Percentiles rank a stretch among this genome's conserved stretches.
Conservation (phyloP, 495 filamentous ascomycete species). For the Penicillium nucicola region DNA sequence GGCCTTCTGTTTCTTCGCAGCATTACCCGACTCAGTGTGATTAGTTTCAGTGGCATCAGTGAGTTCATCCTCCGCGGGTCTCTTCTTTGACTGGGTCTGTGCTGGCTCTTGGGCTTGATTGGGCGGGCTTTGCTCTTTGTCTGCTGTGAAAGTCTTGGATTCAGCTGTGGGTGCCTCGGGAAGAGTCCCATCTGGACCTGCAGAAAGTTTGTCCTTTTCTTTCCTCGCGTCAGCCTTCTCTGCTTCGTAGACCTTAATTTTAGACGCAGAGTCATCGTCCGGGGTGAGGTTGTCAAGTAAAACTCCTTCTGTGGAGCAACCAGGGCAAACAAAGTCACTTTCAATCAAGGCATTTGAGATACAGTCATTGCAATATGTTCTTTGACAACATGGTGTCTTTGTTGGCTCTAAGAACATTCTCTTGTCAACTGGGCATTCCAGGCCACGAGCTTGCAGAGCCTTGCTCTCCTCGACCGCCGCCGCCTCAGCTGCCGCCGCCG, state of each 20-base stretch:
- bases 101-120: slow-evolving; percentile 30
- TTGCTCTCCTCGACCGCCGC: slow-evolving; percentile 69
- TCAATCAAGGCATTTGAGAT: slow-evolving; percentile 96
- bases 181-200: slow-evolving; percentile 19
- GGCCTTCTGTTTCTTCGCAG: slow-evolving; percentile 34
- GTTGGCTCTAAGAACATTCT: slow-evolving; percentile 95
- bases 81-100: slow-evolving; percentile 60
- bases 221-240: slow-evolving; percentile 60
- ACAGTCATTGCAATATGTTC: slow-evolving; percentile 98
- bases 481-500: slow-evolving; percentile 70
- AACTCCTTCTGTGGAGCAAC: slow-evolving; percentile 83
- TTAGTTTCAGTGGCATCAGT: slow-evolving; percentile 21
- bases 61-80: slow-evolving; percentile 71
- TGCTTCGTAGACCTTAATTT: slow-evolving; percentile 75
- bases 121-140: slow-evolving; percentile 30
- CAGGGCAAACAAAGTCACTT: slow-evolving; percentile 93
- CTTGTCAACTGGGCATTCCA: slow-evolving; percentile 94
- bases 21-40: slow-evolving; percentile 16
- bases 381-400: slow-evolving; percentile 96
- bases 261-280: slow-evolving; percentile 72
- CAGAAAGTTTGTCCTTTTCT: slow-evolving; percentile 58
- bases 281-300: slow-evolving; percentile 84
- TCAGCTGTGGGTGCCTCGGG: slow-evolving; percentile 29
- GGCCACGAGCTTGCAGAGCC: slow-evolving; percentile 77
- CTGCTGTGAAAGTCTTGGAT: slow-evolving; percentile 5